Percentiles rank a stretch among this genome's conserved stretches.
These are phyloP conservation scores for Thelephora ganbajun DNA, from an alignment of 768 basidiomycete genomes.

Conservation along the genomic window DNA sequence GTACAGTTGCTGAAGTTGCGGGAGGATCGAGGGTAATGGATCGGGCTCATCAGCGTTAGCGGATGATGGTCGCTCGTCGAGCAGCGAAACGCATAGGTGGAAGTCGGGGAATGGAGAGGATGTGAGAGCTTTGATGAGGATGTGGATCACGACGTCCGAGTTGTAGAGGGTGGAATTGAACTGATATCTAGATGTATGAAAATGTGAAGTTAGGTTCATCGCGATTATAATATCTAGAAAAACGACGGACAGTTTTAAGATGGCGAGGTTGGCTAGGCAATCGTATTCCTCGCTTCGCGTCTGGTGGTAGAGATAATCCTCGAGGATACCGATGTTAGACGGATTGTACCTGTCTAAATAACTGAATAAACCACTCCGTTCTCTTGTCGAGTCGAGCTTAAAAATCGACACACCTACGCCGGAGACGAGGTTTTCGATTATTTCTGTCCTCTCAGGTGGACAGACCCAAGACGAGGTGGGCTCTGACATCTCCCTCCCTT, in stretches of 20 bases:
- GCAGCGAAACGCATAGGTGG: slow-evolving; percentile 85
- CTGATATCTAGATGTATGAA: slow-evolving; percentile 53
- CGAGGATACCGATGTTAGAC: slow-evolving; percentile 81
- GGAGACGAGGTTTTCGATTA: slow-evolving; percentile 84
- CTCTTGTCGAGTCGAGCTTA: not conserved
- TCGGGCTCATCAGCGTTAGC: slow-evolving; percentile 63
- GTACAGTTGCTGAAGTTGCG: slow-evolving; percentile 52
- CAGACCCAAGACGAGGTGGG: slow-evolving; percentile 50
- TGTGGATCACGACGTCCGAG: slow-evolving; percentile 85
- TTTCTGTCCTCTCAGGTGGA: slow-evolving; percentile 67
- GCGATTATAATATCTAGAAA: not conserved
- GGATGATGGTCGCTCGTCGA: slow-evolving; percentile 53
- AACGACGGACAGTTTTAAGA: slow-evolving; percentile 67
- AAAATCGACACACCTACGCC: slow-evolving; percentile 56
- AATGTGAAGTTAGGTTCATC: not conserved
- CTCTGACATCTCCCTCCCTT: too few species aligned
- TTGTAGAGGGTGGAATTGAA: slow-evolving; percentile 92
- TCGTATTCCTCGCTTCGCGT: slow-evolving; percentile 87
- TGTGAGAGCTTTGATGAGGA: slow-evolving; percentile 84
- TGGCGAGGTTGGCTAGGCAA: slow-evolving; percentile 87
- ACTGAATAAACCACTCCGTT: not conserved
- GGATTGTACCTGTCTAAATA: slow-evolving; percentile 89
- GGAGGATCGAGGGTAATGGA: slow-evolving; percentile 59
- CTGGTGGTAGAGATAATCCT: slow-evolving; percentile 95
- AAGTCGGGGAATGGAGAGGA: slow-evolving; percentile 85